A percentile compares a stretch with the other conserved stretches of the same genome.
phyloP scores from a whole-genome alignment of 495 filamentous ascomycete species.

The Annulohypoxylon bovei region DNA sequence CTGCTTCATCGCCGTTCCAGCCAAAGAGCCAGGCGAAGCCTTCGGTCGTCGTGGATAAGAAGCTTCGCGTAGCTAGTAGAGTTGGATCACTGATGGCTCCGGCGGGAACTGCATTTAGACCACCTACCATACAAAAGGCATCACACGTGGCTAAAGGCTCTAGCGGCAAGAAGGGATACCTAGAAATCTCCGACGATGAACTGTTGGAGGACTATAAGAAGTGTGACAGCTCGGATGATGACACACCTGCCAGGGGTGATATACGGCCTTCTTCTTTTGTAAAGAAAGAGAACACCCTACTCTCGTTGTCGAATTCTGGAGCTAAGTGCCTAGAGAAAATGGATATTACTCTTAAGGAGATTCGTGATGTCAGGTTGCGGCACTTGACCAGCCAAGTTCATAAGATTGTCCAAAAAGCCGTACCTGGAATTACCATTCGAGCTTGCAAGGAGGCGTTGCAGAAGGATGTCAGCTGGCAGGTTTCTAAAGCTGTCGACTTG shows the following conservation, averaged over 20 bases:
- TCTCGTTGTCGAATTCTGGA: constrained; percentile 16
- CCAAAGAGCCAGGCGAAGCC: constrained; percentile 32
- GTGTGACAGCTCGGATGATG: constrained; percentile 56
- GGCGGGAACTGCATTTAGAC: constrained; percentile 75
- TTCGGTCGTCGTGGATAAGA: constrained; percentile 30
- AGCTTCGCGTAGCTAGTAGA: constrained; percentile 38
- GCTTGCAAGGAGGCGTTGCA: constrained; percentile 43
- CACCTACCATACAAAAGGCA: constrained; percentile 53
- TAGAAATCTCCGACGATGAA: constrained; percentile 58
- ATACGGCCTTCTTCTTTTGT: constrained; percentile 76
- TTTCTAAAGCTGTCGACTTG: constrained; percentile 40
- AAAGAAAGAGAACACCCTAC: constrained; percentile 38
- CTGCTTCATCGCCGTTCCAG: constrained; percentile 79
- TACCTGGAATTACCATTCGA: constrained; percentile 35
- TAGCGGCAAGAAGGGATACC: constrained; percentile 44
- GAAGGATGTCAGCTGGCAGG: constrained; percentile 42
- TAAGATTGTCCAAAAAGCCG: constrained; percentile 37
- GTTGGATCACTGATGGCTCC: constrained; percentile 77
- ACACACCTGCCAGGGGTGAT: constrained; percentile 61
- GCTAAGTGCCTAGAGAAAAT: constrained; percentile 6
- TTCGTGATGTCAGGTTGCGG: constrained; percentile 43
- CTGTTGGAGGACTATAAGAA: constrained; percentile 51
- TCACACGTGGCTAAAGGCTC: constrained; percentile 14
- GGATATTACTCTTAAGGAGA: constrained; percentile 42
- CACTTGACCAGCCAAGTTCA: constrained; percentile 44